These are phyloP conservation scores for Fusarium buxicola DNA, from an alignment of 2,329 filamentous ascomycete genomes.

Conservation along the genomic window DNA sequence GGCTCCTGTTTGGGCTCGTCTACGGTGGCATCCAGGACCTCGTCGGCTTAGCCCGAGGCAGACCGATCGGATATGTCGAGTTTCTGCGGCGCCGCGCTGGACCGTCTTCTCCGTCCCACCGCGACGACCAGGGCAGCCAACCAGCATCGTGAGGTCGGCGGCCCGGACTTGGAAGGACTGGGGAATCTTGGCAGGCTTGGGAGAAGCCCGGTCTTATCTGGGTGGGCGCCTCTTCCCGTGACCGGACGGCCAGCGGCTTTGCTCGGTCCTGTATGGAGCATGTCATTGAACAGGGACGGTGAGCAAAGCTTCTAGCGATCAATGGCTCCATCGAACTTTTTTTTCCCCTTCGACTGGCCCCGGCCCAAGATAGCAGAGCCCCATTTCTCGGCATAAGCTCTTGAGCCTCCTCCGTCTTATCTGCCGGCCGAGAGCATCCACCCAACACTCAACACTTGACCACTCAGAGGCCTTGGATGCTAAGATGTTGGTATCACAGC, in stretches of 20 bases:
- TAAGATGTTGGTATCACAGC: slow-evolving; percentile 1
- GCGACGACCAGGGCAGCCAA: slow-evolving; percentile 24
- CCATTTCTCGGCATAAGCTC: slow-evolving; percentile 14
- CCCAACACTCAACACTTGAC: neutral
- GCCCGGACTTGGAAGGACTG: slow-evolving; percentile 18
- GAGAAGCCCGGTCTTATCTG: slow-evolving; percentile 25
- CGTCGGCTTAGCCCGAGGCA: slow-evolving; percentile 75
- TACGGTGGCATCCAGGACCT: slow-evolving; percentile 87
- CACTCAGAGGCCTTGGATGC: slow-evolving; percentile 8
- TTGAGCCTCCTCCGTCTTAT: slow-evolving; percentile 34
- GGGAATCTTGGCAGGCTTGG: neutral
- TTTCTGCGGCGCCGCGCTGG: slow-evolving; percentile 63
- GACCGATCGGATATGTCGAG: slow-evolving; percentile 79
- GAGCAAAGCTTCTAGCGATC: slow-evolving; percentile 31
- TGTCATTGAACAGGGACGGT: slow-evolving; percentile 24
- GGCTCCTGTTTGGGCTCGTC: slow-evolving; percentile 79
- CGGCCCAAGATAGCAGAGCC: slow-evolving; percentile 25
- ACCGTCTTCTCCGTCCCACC: slow-evolving; percentile 21
- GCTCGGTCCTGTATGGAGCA: slow-evolving; percentile 38
- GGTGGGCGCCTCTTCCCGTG: slow-evolving; percentile 37
- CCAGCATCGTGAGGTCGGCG: slow-evolving; percentile 26
- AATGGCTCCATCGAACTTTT: slow-evolving; percentile 17
- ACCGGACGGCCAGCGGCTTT: slow-evolving; percentile 33
- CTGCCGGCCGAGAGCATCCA: slow-evolving; percentile 18
- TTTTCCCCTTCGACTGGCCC: neutral